These are phyloP conservation scores for Syzygium oleosum DNA, from an alignment of 345 rosid genomes.

Conservation along the genomic window DNA sequence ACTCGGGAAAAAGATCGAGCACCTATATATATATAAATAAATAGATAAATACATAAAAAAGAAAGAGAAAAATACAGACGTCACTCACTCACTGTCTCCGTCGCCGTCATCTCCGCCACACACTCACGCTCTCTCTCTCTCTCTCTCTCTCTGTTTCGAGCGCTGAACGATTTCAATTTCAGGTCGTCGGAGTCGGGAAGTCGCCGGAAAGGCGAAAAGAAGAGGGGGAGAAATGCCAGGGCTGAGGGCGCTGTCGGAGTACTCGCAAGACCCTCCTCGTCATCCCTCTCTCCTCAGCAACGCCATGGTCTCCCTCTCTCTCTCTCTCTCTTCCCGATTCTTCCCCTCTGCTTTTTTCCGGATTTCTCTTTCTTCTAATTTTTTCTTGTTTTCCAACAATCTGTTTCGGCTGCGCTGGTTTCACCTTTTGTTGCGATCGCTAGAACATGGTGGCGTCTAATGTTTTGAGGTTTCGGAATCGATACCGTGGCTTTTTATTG, in stretches of 20 bases:
- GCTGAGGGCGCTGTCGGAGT: constrained; percentile 60
- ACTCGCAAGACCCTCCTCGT: constrained; percentile 70
- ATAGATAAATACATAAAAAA: too few species aligned
- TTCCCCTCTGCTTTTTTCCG: not conserved
- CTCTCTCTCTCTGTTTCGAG: not conserved
- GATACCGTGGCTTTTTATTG: not conserved
- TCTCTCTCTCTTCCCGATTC: too few species aligned
- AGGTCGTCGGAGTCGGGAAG: not conserved
- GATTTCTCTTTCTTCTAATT: too few species aligned
- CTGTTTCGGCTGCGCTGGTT: too few species aligned
- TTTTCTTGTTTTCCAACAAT: too few species aligned
- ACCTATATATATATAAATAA: not conserved
- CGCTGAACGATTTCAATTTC: fast-evolving
- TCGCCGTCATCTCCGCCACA: not conserved
- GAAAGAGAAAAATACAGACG: not conserved
- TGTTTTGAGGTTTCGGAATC: not conserved
- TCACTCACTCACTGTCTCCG: not conserved
- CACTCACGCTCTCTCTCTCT: not conserved
- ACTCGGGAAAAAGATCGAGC: not conserved
- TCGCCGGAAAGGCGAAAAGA: not conserved
- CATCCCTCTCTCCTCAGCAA: constrained; percentile 68
- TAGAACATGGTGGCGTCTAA: not conserved
- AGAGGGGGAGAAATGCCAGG: constrained; percentile 55
- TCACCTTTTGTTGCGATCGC: too few species aligned
- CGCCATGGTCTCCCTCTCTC: constrained; percentile 33